phyloP scores from a whole-genome alignment of 139 green algal species.

The Prasinococcaceae sp. region DNA sequence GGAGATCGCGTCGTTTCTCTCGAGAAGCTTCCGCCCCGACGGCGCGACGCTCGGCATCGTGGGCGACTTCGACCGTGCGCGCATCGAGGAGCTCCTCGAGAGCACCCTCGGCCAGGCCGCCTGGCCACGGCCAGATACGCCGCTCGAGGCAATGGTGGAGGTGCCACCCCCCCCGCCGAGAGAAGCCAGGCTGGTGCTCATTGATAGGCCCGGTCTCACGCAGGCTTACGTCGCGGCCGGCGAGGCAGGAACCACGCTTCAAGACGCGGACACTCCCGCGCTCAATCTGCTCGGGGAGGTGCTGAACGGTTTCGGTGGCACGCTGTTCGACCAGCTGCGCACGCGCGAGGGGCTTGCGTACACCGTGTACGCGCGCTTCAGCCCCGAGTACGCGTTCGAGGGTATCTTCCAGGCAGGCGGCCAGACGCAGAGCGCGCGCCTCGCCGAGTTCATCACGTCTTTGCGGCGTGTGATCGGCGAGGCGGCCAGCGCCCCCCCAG shows the following conservation, averaged over 20 bases:
- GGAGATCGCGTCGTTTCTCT: constrained; percentile 10
- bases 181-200: too few relatives aligned
- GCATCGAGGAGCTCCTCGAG: constrained; percentile 5
- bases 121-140: too few relatives aligned
- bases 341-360: constrained; percentile 20
- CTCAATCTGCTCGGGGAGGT: constrained; percentile 23
- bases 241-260: constrained; percentile 17
- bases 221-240: constrained; percentile 18
- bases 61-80: constrained; percentile 17
- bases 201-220: too few relatives aligned
- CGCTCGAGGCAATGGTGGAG: too few relatives aligned
- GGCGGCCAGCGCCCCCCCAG: too few relatives aligned
- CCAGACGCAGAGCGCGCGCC: constrained; percentile 3
- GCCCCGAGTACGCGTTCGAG: constrained; percentile 1
- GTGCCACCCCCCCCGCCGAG: too few relatives aligned
- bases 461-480: constrained; percentile 4
- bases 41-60: constrained; percentile 17
- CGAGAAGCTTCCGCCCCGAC: constrained; percentile 9
- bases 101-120: constrained; percentile 1
- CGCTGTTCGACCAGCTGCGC: constrained; percentile 24
- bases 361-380: constrained; percentile 12
- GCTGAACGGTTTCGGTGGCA: constrained; percentile 25
- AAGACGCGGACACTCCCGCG: constrained; percentile 12
- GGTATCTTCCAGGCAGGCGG: constrained; percentile 13
- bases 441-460: constrained; percentile 7